Percentiles rank a stretch among this genome's conserved stretches.
Evolutionary conservation across 345 rosid species (phyloP).

Genomic region (Eutrema heterophyllum): DNA sequence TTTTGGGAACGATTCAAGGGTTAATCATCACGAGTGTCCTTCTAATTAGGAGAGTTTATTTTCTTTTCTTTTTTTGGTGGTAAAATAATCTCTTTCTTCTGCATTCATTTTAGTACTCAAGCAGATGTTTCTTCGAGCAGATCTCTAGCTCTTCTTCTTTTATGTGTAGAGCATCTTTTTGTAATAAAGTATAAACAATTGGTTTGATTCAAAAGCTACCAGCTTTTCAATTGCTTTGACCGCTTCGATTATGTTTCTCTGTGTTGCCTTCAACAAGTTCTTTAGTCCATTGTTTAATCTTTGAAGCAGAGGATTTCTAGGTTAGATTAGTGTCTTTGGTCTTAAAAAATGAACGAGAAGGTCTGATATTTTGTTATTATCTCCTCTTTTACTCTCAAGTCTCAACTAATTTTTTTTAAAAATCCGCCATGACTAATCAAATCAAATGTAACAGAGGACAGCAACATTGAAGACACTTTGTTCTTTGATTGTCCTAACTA

Average conservation of each 20-base stretch:
- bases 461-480: background rate
- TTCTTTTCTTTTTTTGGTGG: background rate
- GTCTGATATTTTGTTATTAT: background rate
- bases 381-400: background rate
- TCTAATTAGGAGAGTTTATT: slow-evolving; percentile 13
- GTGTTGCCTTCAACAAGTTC: background rate
- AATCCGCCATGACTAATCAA: background rate
- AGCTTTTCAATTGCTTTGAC: background rate
- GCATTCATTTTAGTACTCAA: slow-evolving; percentile 15
- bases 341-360: background rate
- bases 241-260: no score
- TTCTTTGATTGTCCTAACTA: background rate
- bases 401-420: background rate
- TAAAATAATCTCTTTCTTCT: slow-evolving; percentile 21
- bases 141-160: slow-evolving; percentile 1
- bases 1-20: slow-evolving; percentile 45
- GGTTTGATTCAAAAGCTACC: background rate
- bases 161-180: slow-evolving; percentile 14
- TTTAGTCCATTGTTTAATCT: background rate
- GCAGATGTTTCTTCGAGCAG: no score
- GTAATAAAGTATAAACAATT: slow-evolving; percentile 18
- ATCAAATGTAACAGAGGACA: background rate
- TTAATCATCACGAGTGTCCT: background rate
- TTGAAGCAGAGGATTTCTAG: background rate
- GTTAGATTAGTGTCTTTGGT: background rate